Evolutionary conservation across 768 basidiomycete genomes (phyloP), one percentile per base, ranked within the genome.

Genomic region (Termitomyces sp.): DNA sequence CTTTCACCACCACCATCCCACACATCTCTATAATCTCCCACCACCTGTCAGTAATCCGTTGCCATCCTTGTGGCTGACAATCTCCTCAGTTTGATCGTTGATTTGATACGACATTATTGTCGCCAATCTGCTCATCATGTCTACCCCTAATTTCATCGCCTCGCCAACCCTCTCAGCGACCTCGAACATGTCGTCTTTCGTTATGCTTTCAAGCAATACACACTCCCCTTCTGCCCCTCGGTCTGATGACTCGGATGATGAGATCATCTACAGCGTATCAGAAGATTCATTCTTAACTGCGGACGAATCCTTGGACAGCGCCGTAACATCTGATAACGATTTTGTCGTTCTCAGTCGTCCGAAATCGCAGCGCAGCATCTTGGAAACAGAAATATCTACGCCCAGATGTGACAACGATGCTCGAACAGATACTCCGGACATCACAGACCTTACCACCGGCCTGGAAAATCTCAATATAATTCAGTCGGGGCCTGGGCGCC

Each of bases 231-330:
- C 54, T 18, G 46, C 48, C 33, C 59, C 45, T 33, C 59, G 26
- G 30, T 66, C 69, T 10, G 72, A 74, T 56, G 71, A 75, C 45
- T 81, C 79, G 0, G 83, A 82, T 62, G 84, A 86, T 60, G 82
- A 85, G 65, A 81, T 86, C 44, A 79, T 85, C 20, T 84, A 79
- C 76, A 71, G 65, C 40, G 63, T 78, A 45, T 74, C 81, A 40
- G 75, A 76, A 32, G 65, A 55, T 30, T 70, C 67, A 34, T 60
- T 62, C 39, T 67, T 70, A 24, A 67, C 70, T 13, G 68, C 68
- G 30, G 53, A 60, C 34, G 57, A 56, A 42, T 69, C 67, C 40
- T 69, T 68, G 13, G 68, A 69, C 32, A 50, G 64, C 65, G 52
- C 73, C 68, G 54, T 60, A 65, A 26, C 67, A 58, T 78, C 77